These are phyloP conservation scores for Hortaea werneckii DNA, from an alignment of 2,329 filamentous ascomycete species.

Conservation along the genomic window DNA sequence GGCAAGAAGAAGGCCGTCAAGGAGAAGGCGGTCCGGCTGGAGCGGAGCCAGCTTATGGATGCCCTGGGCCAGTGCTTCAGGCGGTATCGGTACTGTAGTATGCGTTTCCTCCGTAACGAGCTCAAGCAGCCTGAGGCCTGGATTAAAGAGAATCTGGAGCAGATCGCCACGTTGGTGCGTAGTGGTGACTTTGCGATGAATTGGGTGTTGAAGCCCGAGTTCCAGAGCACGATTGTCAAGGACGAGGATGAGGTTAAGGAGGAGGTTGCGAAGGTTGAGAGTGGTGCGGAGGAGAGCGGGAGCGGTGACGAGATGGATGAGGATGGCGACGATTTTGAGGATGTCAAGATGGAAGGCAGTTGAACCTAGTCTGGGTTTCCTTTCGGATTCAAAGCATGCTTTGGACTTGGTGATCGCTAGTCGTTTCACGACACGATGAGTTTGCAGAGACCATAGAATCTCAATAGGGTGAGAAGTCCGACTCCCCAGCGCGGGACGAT, in stretches of 20 bases:
- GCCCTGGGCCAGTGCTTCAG: conserved; percentile 75
- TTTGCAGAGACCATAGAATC: no score
- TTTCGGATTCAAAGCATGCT: no score
- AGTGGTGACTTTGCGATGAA: conserved; percentile 75
- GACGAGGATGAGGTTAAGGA: conserved; percentile 35
- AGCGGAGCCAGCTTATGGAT: conserved; percentile 79
- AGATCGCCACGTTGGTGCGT: conserved; percentile 73
- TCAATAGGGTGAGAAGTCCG: no score
- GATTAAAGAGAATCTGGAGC: conserved; percentile 72
- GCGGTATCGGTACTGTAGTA: conserved; percentile 84
- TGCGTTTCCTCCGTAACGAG: conserved; percentile 68
- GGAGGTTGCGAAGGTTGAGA: conserved; percentile 32
- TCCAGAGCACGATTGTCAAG: conserved; percentile 37
- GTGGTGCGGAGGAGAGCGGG: conserved; percentile 30
- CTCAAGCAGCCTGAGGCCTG: conserved; percentile 88
- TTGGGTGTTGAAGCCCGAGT: conserved; percentile 70
- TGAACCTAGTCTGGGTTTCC: background rate
- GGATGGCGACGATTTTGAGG: conserved; percentile 37
- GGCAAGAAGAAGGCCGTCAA: conserved; percentile 42
- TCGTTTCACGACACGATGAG: no score
- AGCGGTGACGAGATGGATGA: conserved; percentile 43
- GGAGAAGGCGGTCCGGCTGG: conserved; percentile 83
- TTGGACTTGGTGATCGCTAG: no score
- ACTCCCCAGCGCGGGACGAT: no score
- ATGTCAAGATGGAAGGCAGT: conserved; percentile 21